Evolutionary conservation across 2,329 filamentous ascomycete genomes (phyloP), one percentile per base, ranked within the genome.

Genomic region (Clonostachys rhizophaga): DNA sequence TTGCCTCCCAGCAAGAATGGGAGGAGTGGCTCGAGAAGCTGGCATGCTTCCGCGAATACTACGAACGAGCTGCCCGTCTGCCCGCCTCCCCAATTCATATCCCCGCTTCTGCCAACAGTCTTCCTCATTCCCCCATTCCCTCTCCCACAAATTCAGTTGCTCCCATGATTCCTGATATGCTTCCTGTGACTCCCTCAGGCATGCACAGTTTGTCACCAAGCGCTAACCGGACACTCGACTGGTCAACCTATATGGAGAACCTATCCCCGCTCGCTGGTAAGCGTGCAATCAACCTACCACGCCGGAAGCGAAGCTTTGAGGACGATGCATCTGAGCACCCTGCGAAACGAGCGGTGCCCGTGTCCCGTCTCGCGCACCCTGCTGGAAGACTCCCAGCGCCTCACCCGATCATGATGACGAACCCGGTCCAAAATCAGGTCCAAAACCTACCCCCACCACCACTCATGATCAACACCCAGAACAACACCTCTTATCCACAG

Each of bases 1-100:
- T 92, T 62, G 90, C 89, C 5, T 95, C 91, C 5, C 85, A 90
- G 61, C 78, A 83, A 46, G 82, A 96, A 63, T 99, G 94, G 94
- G 78, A 83, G 43, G 79, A 84, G 46, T 97, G 94, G 94, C 84
- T 96, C 58, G 72, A 76, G 51, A 91, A 91, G 64, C 74, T 97
- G 47, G 80, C 86, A 45, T 86, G 85, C 54, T 96, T 96, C 62
- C 84, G 85, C 54, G 83, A 85, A 45, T 96, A 91, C 68, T 91
- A 90, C 68, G 84, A 91, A 55, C 79, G 79, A 49, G 87, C 89
- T 33, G 78, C 77, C 34, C 65, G 65, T 47, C 58, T 66, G 39
- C 65, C 70, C 9, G 59, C 65, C 9, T 70, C 74, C 43, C 66
- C 72, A 14, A 52, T 74, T 40, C 60, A 64, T 47, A 58, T 71